phyloP scores from a whole-genome alignment of 345 rosid species.

The Gossypium australe region DNA sequence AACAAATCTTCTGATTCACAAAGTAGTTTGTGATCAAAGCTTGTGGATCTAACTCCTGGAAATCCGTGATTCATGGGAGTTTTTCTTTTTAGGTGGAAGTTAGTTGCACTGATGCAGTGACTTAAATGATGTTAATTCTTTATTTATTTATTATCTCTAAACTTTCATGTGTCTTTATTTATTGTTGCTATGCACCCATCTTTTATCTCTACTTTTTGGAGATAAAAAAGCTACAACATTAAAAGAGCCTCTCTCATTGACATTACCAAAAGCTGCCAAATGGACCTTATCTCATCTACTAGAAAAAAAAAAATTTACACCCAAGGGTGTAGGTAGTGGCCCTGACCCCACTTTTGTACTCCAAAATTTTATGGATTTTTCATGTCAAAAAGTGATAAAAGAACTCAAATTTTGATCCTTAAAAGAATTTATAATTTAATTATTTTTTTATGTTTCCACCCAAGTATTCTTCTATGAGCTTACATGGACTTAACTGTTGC shows the following conservation, averaged over 20 bases:
- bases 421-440: too few species aligned
- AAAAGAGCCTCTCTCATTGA: constrained; percentile 11
- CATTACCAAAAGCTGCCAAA: constrained; percentile 17
- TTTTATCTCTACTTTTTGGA: constrained; percentile 18
- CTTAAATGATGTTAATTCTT: constrained; percentile 15
- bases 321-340: neutral
- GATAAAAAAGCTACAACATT: constrained; percentile 15
- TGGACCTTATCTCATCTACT: constrained; percentile 18
- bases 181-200: constrained; percentile 13
- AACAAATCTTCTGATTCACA: constrained; percentile 3
- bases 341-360: neutral
- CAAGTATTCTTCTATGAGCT: constrained; percentile 4
- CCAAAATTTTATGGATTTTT: neutral
- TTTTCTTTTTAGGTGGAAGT: constrained; percentile 31
- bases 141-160: neutral
- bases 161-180: constrained; percentile 34
- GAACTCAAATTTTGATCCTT: too few species aligned
- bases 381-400: too few species aligned
- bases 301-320: neutral
- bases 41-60: constrained; percentile 22
- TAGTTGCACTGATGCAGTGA: constrained; percentile 33
- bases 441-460: neutral
- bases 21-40: constrained; percentile 12
- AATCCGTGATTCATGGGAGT: constrained; percentile 50
- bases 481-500: neutral